Evolutionary conservation across 1,284 basidiomycete species (phyloP).

Genomic region (Pholiota adiposa): DNA sequence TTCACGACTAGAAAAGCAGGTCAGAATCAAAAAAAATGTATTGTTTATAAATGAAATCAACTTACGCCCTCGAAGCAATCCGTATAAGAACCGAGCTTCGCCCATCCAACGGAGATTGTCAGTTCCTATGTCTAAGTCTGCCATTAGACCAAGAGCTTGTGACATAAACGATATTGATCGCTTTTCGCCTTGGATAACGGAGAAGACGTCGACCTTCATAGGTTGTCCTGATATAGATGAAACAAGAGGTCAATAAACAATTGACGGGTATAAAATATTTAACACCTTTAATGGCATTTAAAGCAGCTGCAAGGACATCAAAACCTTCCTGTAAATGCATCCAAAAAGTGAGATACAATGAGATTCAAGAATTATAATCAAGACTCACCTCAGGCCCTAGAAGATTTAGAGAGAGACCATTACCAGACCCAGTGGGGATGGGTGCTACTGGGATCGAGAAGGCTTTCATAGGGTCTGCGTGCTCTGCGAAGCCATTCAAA

Average conservation of each 20-base stretch:
- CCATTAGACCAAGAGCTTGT: conserved; percentile 88
- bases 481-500: conserved; percentile 88
- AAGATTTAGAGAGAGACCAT: conserved; percentile 79
- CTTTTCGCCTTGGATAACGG: conserved; percentile 71
- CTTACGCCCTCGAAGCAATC: conserved; percentile 77
- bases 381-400: conserved; percentile 62
- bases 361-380: background rate
- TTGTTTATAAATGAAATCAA: conserved; percentile 3
- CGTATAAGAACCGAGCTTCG: conserved; percentile 87
- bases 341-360: conserved; percentile 4
- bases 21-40: conserved; percentile 8
- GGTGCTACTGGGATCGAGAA: conserved; percentile 82
- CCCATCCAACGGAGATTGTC: conserved; percentile 94
- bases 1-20: conserved; percentile 52
- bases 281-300: conserved; percentile 89
- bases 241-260: background rate
- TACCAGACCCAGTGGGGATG: conserved; percentile 89
- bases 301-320: conserved; percentile 73
- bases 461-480: conserved; percentile 71
- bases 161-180: conserved; percentile 89
- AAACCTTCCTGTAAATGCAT: conserved; percentile 60
- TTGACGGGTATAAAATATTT: background rate
- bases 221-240: conserved; percentile 56
- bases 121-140: conserved; percentile 88
- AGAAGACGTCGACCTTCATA: conserved; percentile 84